Evolutionary conservation across 176 grass and related monocot genomes (phyloP), one percentile per base, ranked within the genome.

Genomic region (Neostapfia colusana): DNA sequence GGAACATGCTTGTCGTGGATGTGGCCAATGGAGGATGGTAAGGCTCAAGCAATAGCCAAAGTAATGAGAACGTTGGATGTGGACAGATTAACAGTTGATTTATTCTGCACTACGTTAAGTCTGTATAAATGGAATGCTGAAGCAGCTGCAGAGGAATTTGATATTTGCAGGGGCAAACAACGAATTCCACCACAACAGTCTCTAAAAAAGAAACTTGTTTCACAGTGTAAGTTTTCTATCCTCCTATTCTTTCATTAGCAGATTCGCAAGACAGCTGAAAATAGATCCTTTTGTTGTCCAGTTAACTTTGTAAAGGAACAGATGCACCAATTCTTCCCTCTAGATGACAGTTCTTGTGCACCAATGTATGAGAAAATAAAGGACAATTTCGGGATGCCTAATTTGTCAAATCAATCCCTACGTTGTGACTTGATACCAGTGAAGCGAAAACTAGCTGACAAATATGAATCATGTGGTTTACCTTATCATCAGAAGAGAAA

Each of bases 101-200:
- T 84, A 75, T 80, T 88, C 36, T 88, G 81, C 54, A 53, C 70
- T 45, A 70, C 23, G 21, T 81, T 88, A 36, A 44, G 75, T 88
- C 69, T 88, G 44, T 64, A 74, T 41, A 75, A 88, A 79, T 88
- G 86, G 86, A 80, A 88, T n/a, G 48, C 61, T 31, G 76, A 70
- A 27, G 56, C n/a, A 1, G 76, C 64, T 64, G 81, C 76, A 74
- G 55, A 88, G 54, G 70, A 70, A 56, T 75, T 88, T 39, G 28
- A 64, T 25, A 20, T 83, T 57, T 88, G 81, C 55, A 80, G 38
- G 57, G 81, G 76, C 37, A 88, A 84, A 54, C 55, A 63, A 57
- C 55, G 80, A 48, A 75, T 69, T 74, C 70, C 23, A 0, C 23
- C 13, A 8, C 53, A 74, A 24, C 54, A 70, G 23, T 74, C 66